These are phyloP conservation scores for Letharia columbiana DNA, from an alignment of 495 filamentous ascomycete genomes.

Conservation along the genomic window DNA sequence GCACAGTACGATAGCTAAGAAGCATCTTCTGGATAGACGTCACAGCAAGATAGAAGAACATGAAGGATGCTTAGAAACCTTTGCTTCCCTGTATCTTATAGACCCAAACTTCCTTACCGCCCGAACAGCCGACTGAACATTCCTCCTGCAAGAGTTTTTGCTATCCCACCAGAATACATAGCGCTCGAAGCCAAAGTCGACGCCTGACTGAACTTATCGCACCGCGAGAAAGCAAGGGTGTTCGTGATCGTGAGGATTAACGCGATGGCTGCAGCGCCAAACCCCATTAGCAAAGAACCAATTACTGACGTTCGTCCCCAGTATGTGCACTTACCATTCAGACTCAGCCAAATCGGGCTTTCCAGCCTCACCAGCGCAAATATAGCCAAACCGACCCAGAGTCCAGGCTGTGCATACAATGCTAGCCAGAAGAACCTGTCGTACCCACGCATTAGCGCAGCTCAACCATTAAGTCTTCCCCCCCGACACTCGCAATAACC, in stretches of 20 bases:
- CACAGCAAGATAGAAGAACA: not conserved
- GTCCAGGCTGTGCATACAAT: slow-evolving; percentile 73
- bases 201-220: slow-evolving; percentile 95
- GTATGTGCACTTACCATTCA: slow-evolving; percentile 66
- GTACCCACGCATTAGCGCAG: not conserved
- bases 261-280: slow-evolving; percentile 59
- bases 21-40: not conserved
- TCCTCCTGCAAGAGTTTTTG: slow-evolving; percentile 71
- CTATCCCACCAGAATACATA: slow-evolving; percentile 64
- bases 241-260: slow-evolving; percentile 87
- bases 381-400: slow-evolving; percentile 80
- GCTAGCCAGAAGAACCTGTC: slow-evolving; percentile 84
- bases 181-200: slow-evolving; percentile 76
- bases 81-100: not conserved
- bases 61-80: not conserved
- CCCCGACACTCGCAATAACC: not conserved
- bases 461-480: slow-evolving; percentile 42
- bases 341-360: slow-evolving; percentile 79
- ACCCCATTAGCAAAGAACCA: not conserved
- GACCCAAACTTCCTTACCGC: not conserved
- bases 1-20: too few species aligned
- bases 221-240: slow-evolving; percentile 87
- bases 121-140: slow-evolving; percentile 78
- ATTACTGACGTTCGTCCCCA: not conserved
- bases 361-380: slow-evolving; percentile 70